Evolutionary conservation across 495 filamentous ascomycete species (phyloP), one percentile per base, ranked within the genome.

Genomic region (Hyaloscypha finlandica): DNA sequence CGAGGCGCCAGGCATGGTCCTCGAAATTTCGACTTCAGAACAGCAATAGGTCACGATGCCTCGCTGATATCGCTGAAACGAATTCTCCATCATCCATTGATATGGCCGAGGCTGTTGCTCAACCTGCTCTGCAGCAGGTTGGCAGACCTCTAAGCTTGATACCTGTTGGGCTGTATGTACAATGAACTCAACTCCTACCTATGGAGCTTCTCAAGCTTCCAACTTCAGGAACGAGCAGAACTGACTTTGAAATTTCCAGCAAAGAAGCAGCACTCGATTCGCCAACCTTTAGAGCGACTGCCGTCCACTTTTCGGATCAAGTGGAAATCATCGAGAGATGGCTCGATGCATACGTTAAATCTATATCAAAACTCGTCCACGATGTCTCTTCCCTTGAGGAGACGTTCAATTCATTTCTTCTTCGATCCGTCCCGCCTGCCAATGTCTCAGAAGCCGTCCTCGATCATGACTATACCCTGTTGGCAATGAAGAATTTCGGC

Each of bases 181-280:
- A 29, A 25, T 25, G 25, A 29, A 29, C 22, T 29, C 53, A 56
- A 11, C 53, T 56, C 20, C 29, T 56, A 56, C 8, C 53, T 29
- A 8, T 56, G 20, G 53, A 56, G 9, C 42, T 11, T 56, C 20
- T 56, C 19, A n/a, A 56, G 29, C 53, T 29, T 56, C 30, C 33
- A 85, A 87, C 56, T 84, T 97, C 16, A 1, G 64, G 93, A 33
- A 8, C 5, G 42, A 19, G 16, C 16, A 48, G 42, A 48, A 48
- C 42, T 48, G 42, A 48, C 16, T 19, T 19, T 19, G 16, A 48
- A 48, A 4, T 19, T 33, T 32, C 2, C 25, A 52, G 60, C 6
- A 58, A 92, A 81, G 95, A 99, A 85, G 95, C 95, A 57, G 91
- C 93, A 33, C 89, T 97, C 78, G 95, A 99, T 78, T 95, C 92